A percentile compares a stretch with the other conserved stretches of the same genome.
Evolutionary conservation across 179 eudicot species (phyloP).

Genomic region (Vitellaria paradoxa): DNA sequence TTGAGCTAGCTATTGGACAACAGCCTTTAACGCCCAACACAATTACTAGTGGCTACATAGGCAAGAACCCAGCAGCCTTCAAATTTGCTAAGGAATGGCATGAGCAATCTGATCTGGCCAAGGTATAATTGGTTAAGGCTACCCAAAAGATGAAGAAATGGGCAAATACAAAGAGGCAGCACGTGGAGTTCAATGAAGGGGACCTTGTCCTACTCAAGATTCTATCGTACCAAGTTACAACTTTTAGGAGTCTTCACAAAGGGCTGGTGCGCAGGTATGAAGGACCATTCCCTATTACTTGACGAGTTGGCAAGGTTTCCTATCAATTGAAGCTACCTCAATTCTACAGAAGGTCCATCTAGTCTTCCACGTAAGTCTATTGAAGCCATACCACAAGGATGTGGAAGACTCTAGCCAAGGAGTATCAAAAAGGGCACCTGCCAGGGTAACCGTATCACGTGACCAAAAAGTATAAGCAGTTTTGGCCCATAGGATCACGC

Average conservation of each 20-base stretch:
- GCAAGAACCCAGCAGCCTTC: not conserved
- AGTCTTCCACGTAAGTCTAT: not conserved
- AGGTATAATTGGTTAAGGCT: not conserved
- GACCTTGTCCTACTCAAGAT: conserved; percentile 12
- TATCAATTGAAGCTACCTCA: not conserved
- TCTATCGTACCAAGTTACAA: not conserved
- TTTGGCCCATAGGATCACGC: not conserved
- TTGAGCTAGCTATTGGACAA: not conserved
- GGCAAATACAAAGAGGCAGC: not conserved
- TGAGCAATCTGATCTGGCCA: not conserved
- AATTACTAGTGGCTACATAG: not conserved
- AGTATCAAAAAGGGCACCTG: not conserved
- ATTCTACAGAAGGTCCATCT: not conserved
- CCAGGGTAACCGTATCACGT: not conserved
- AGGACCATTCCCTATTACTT: not conserved
- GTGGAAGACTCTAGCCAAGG: not conserved
- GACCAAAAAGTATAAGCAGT: not conserved
- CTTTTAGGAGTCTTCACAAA: not conserved
- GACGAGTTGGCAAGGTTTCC: conserved; percentile 8
- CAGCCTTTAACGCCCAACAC: not conserved
- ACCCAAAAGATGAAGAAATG: conserved; percentile 3
- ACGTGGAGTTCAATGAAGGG: not conserved
- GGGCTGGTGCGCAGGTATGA: conserved; percentile 13
- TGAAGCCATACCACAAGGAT: not conserved
- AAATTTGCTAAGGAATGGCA: conserved; percentile 6